phyloP scores from a whole-genome alignment of 2,329 filamentous ascomycete species.

The Colletotrichum filicis region DNA sequence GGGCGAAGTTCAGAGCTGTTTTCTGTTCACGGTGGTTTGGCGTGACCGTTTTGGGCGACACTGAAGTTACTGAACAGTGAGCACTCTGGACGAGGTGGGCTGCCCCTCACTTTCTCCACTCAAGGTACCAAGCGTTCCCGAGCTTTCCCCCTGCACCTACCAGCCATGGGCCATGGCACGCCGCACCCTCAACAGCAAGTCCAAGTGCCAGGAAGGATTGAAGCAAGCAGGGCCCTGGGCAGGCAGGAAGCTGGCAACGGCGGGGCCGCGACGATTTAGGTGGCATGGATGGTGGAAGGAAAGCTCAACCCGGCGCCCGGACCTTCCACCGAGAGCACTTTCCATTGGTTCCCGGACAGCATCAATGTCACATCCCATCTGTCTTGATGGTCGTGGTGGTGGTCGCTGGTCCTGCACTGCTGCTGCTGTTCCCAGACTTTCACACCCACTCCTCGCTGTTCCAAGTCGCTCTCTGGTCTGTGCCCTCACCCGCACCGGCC shows the following conservation, averaged over 20 bases:
- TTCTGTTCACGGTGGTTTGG: neutral
- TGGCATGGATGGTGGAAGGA: neutral
- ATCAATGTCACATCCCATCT: conserved; percentile 16
- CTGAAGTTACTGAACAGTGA: neutral
- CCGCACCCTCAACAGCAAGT: neutral
- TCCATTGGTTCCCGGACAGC: conserved; percentile 11
- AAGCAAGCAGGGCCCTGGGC: neutral
- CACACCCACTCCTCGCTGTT: neutral
- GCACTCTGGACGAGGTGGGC: neutral
- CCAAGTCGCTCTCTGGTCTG: neutral
- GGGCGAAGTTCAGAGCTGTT: neutral
- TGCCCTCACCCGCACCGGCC: neutral
- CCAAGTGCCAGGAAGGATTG: no score
- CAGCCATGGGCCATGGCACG: conserved; percentile 13
- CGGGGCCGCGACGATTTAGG: neutral
- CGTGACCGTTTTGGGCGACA: neutral
- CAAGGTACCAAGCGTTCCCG: conserved; percentile 15
- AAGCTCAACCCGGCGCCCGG: neutral
- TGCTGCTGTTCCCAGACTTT: neutral
- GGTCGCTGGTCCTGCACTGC: neutral
- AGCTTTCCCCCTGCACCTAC: conserved; percentile 22
- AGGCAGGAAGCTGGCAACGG: neutral
- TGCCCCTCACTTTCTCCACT: conserved; percentile 22
- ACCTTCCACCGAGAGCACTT: conserved; percentile 3
- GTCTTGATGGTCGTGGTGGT: neutral